phyloP scores from a whole-genome alignment of 2,329 filamentous ascomycete species.

The Alternaria sp. region DNA sequence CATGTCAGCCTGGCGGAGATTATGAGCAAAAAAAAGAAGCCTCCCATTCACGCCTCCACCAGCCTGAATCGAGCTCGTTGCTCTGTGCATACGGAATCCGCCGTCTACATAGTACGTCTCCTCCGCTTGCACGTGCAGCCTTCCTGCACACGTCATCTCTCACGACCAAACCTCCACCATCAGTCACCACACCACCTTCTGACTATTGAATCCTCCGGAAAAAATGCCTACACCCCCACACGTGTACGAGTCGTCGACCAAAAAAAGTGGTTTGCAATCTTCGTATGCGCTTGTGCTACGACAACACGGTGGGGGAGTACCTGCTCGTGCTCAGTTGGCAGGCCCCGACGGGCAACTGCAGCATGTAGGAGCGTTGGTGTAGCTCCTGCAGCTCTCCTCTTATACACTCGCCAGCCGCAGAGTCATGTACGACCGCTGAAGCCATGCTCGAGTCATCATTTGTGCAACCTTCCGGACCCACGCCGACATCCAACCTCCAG shows the following conservation, averaged over 20 bases:
- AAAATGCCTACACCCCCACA: not conserved
- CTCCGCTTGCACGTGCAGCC: not conserved
- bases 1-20: slow-evolving; percentile 7
- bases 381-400: slow-evolving; percentile 12
- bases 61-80: slow-evolving; percentile 2
- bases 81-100: slow-evolving; percentile 13
- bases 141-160: slow-evolving; percentile 11
- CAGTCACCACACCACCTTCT: not conserved
- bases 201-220: slow-evolving; percentile 3
- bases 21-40: slow-evolving; percentile 8
- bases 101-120: not conserved
- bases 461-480: slow-evolving; percentile 3
- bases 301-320: not conserved
- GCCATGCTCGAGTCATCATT: slow-evolving; percentile 6
- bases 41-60: not conserved
- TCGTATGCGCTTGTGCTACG: slow-evolving; percentile 11
- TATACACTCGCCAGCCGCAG: slow-evolving; percentile 7
- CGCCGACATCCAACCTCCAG: not conserved
- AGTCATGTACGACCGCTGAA: slow-evolving; percentile 11
- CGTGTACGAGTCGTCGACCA: not conserved
- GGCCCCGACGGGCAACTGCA: slow-evolving; percentile 12
- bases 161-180: not conserved
- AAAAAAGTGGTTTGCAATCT: not conserved
- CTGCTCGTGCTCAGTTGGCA: slow-evolving; percentile 20
- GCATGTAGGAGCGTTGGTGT: slow-evolving; percentile 4